Evolutionary conservation across 2,329 filamentous ascomycete species (phyloP), one percentile per base, ranked within the genome.

Genomic region (Hawksworthiomyces lignivorus): DNA sequence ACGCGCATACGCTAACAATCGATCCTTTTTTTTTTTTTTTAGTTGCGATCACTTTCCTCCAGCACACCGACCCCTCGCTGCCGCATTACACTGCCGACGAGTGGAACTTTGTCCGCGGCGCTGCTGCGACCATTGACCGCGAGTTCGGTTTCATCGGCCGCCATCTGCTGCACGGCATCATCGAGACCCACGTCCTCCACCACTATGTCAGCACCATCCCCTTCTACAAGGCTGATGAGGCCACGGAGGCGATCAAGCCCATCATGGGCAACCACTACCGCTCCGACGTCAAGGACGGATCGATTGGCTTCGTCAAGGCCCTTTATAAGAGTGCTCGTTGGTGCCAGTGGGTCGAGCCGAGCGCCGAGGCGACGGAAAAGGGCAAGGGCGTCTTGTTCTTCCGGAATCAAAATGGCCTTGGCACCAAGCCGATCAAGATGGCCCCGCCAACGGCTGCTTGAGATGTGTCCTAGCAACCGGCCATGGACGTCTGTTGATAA

Each of bases 311-410:
- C 75, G 61, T 98, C 58, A 76, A 75, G 62, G 80, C 86, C 54
- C 67, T 98, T 61, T 98, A 80, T 77, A 83, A 68, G 52, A 85
- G 77, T 55, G 80, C 86, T 32, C 80, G 92, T 48, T 80, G 75
- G 79, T 98, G 92, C 77, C 88, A 97, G 65, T 98, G 88, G 87
- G 89, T 98, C 49, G 92, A 98, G 80, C 87, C 89, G 43, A 88
- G 80, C 57, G 84, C 80, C 55, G 87, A 79, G 41, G 85, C 88
- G 38, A 65, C 80, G 59, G 90, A 87, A 26, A 82, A 89, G 55
- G 82, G 80, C 61, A 84, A 87, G 70, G 81, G 84, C 48, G 82
- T 98, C 22, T 66, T 94, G 42, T 96, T 98, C 77, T 98, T 85
- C 83, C 81, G 90, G 59, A 98, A 98, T 75, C 75, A 75, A 55